phyloP scores from a whole-genome alignment of 768 basidiomycete species.

The Chalciporus chontae region DNA sequence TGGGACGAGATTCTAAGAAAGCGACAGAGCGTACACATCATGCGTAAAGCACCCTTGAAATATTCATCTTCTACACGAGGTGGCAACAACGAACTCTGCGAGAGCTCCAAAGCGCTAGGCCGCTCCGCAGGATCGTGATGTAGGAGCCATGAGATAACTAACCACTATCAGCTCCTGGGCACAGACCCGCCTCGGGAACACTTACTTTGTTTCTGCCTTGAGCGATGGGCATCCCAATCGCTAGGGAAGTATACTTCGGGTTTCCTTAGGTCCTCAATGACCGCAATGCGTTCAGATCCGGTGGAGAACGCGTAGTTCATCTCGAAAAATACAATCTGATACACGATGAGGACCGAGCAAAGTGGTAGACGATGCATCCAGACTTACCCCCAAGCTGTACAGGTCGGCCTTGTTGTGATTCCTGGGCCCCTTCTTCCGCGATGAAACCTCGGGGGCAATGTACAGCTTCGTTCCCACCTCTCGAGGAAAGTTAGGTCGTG shows the following conservation, averaged over 20 bases:
- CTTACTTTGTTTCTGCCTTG: slow-evolving; percentile 69
- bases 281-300: slow-evolving; percentile 76
- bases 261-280: slow-evolving; percentile 75
- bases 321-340: slow-evolving; percentile 92
- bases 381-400: slow-evolving; percentile 85
- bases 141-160: slow-evolving; percentile 78
- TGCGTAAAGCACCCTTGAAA: slow-evolving; percentile 71
- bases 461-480: slow-evolving; percentile 91
- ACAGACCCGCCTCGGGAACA: slow-evolving; percentile 6
- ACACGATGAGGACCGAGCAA: neutral
- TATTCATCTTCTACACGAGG: slow-evolving; percentile 79
- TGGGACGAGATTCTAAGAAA: neutral
- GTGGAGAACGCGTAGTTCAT: slow-evolving; percentile 89
- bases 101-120: slow-evolving; percentile 79
- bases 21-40: slow-evolving; percentile 56
- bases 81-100: slow-evolving; percentile 75
- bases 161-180: neutral
- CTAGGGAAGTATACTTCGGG: slow-evolving; percentile 73
- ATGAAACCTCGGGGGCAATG: slow-evolving; percentile 88
- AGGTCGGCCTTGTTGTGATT: slow-evolving; percentile 90
- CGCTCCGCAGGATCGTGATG: slow-evolving; percentile 77
- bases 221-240: slow-evolving; percentile 61
- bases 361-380: neutral
- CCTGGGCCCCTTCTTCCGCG: slow-evolving; percentile 54
- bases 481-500: slow-evolving; percentile 24